phyloP scores from a whole-genome alignment of 1,139 yeast species.

The Diutina scorzettiae region DNA sequence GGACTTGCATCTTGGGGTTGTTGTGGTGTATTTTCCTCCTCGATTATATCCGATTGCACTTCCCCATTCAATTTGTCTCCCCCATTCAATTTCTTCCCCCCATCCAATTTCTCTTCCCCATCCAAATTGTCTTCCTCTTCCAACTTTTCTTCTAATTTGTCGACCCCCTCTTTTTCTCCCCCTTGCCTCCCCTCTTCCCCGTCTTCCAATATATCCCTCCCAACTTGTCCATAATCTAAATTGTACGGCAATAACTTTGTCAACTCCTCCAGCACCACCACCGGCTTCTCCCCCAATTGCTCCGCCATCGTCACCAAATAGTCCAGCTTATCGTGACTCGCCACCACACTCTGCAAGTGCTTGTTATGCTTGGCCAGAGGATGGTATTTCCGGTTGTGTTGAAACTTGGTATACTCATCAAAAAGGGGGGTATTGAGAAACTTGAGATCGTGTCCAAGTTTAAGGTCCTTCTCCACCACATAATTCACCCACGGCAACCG shows the following conservation, averaged over 20 bases:
- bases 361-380: constrained; percentile 16
- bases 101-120: too few relatives aligned
- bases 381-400: constrained; percentile 20
- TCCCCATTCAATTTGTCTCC: too few relatives aligned
- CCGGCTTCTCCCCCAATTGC: constrained; percentile 11
- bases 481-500: constrained; percentile 29
- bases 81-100: too few relatives aligned
- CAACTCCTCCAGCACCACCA: constrained; percentile 15
- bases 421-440: constrained; percentile 23
- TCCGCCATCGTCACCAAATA: constrained; percentile 17
- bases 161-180: neutral
- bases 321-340: constrained; percentile 19
- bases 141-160: too few relatives aligned
- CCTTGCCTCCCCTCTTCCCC: neutral
- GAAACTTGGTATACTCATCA: constrained; percentile 18
- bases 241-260: constrained; percentile 20
- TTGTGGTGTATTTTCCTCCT: too few relatives aligned
- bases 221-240: constrained; percentile 16
- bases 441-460: constrained; percentile 30
- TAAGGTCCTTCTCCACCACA: constrained; percentile 31
- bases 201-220: constrained; percentile 12
- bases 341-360: constrained; percentile 16
- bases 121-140: too few relatives aligned
- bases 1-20: too few relatives aligned
- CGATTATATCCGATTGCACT: too few relatives aligned